Conservation (phyloP, 495 filamentous ascomycete species). For the Penicillium crystallinum region DNA sequence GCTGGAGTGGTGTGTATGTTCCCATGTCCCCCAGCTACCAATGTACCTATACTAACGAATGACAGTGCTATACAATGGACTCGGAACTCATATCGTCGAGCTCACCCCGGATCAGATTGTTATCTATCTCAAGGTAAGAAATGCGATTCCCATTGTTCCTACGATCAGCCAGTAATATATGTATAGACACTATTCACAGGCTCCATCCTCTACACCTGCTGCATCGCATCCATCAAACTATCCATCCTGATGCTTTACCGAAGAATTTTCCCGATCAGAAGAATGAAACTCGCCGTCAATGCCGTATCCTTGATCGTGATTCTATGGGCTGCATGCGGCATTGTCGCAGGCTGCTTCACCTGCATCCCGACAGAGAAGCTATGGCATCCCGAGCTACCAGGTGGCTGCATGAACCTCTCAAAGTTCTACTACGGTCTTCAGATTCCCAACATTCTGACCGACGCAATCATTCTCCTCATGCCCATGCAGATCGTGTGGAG, state of each 20-base stretch:
- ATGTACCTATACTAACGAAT: background rate
- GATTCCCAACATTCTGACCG: constrained; percentile 40
- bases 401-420: constrained; percentile 29
- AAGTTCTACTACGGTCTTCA: constrained; percentile 34
- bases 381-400: constrained; percentile 20
- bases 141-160: background rate
- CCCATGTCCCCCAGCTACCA: background rate
- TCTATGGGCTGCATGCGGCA: constrained; percentile 25
- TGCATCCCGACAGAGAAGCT: constrained; percentile 35
- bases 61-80: constrained; percentile 21
- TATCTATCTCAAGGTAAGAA: constrained; percentile 15
- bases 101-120: constrained; percentile 13
- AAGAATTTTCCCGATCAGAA: constrained; percentile 25
- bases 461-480: constrained; percentile 41
- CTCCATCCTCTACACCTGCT: constrained; percentile 20
- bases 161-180: background rate
- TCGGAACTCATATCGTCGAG: constrained; percentile 18
- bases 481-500: constrained; percentile 46
- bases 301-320: constrained; percentile 10
- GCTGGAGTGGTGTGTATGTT: constrained; percentile 20
- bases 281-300: constrained; percentile 18
- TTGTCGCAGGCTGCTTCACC: constrained; percentile 26
- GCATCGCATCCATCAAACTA: constrained; percentile 27
- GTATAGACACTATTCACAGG: constrained; percentile 19
- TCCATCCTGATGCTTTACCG: constrained; percentile 35